These are phyloP conservation scores for Hypoxylon sp. DNA, from an alignment of 2,329 filamentous ascomycete species.

Conservation along the genomic window DNA sequence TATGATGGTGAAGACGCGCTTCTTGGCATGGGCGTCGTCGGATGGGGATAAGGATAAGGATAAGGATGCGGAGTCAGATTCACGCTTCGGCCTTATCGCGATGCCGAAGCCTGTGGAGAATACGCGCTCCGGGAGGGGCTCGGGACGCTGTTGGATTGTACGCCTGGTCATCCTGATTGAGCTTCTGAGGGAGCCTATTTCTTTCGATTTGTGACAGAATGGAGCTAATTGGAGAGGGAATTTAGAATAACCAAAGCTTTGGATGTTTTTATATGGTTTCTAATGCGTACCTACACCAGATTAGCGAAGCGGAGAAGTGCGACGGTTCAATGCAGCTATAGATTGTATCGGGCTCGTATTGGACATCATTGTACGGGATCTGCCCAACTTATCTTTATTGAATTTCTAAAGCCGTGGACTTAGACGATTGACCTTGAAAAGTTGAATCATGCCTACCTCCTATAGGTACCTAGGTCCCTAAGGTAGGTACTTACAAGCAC, in stretches of 20 bases:
- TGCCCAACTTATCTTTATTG: neutral
- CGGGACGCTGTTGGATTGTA: constrained; percentile 22
- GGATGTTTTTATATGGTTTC: neutral
- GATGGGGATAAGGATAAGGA: neutral
- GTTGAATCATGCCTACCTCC: too few relatives aligned
- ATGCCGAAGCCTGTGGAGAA: constrained; percentile 54
- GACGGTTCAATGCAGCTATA: constrained; percentile 6
- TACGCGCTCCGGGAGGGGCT: constrained; percentile 44
- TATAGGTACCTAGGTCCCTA: too few relatives aligned
- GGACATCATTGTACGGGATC: neutral
- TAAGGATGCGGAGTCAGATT: constrained; percentile 28
- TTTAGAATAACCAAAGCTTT: neutral
- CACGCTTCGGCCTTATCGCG: constrained; percentile 44
- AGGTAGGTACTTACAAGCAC: too few relatives aligned
- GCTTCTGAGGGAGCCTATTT: neutral
- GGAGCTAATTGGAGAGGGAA: neutral
- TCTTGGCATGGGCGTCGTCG: constrained; percentile 42
- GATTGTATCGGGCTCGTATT: neutral
- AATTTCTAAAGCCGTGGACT: neutral
- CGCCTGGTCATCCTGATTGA: constrained; percentile 48
- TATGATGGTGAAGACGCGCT: constrained; percentile 55
- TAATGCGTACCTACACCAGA: neutral
- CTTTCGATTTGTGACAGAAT: too few relatives aligned
- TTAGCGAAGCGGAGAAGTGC: constrained; percentile 24
- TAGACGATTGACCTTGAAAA: neutral